Conservation (phyloP, 768 basidiomycete genomes). For the Cytidiella melzeri region DNA sequence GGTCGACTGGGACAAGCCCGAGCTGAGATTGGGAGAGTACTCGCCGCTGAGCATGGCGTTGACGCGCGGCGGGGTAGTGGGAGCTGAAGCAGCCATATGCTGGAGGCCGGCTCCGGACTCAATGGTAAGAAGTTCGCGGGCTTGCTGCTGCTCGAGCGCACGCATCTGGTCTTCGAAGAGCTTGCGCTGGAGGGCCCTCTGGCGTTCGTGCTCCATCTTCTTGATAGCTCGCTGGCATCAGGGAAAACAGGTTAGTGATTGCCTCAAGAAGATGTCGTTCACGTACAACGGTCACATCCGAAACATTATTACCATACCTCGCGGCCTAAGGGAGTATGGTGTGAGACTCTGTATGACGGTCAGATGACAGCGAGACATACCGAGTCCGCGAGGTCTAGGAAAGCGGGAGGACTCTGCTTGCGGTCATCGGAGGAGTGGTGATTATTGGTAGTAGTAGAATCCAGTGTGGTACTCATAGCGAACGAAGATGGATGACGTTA, state of each 20-base stretch:
- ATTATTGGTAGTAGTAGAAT: conserved; percentile 72
- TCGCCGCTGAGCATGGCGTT: conserved; percentile 65
- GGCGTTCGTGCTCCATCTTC: conserved; percentile 84
- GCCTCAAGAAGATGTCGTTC: conserved; percentile 2
- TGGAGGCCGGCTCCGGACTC: conserved; percentile 47
- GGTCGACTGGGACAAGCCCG: conserved; percentile 39
- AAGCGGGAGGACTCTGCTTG: conserved; percentile 87
- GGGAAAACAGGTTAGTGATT: conserved; percentile 7
- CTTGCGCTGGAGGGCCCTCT: conserved; percentile 79
- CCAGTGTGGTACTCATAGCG: conserved; percentile 65
- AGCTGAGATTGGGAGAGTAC: conserved; percentile 34
- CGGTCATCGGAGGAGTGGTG: conserved; percentile 58
- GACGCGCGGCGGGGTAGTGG: conserved; percentile 81
- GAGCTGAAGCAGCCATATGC: conserved; percentile 82
- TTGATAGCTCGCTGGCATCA: conserved; percentile 68
- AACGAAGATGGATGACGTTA: conserved; percentile 33
- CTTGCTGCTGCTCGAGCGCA: conserved; percentile 85
- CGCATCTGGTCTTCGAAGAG: conserved; percentile 98
- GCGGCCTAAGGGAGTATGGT: conserved; percentile 49
- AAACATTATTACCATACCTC: conserved; percentile 78
- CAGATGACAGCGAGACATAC: conserved; percentile 41
- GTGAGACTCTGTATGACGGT: conserved; percentile 8
- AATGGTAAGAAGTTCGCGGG: conserved; percentile 73
- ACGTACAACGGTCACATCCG: conserved; percentile 82
- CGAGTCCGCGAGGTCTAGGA: conserved; percentile 90